These are phyloP conservation scores for Exophiala sp. DNA, from an alignment of 2,329 filamentous ascomycete genomes.

Conservation along the genomic window DNA sequence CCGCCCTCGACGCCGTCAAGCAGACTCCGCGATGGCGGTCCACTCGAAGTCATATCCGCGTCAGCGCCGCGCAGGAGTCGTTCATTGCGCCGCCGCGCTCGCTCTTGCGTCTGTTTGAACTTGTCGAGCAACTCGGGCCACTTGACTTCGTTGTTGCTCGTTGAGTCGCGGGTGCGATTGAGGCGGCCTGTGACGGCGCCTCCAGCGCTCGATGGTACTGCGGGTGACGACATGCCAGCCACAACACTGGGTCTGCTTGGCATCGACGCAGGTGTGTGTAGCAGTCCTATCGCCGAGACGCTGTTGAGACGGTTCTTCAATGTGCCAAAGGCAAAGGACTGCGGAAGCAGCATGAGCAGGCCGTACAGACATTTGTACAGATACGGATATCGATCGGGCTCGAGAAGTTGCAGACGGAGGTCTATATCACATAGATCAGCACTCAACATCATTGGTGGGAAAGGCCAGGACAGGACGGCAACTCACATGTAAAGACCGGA, in stretches of 20 bases:
- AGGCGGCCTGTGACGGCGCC: slow-evolving; percentile 15
- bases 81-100: slow-evolving; percentile 53
- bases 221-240: slow-evolving; percentile 16
- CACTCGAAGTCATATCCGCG: slow-evolving; percentile 9
- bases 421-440: slow-evolving; percentile 51
- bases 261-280: slow-evolving; percentile 67
- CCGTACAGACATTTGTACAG: slow-evolving; percentile 98
- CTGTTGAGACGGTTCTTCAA: slow-evolving; percentile 95
- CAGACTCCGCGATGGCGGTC: background rate
- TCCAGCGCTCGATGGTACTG: slow-evolving; percentile 2
- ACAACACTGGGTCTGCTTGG: slow-evolving; percentile 25
- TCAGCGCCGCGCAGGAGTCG: slow-evolving; percentile 22
- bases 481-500: slow-evolving; percentile 91
- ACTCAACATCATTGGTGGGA: slow-evolving; percentile 20
- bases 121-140: slow-evolving; percentile 95
- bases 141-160: slow-evolving; percentile 57
- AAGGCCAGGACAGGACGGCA: background rate
- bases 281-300: slow-evolving; percentile 92
- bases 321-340: slow-evolving; percentile 94
- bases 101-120: slow-evolving; percentile 87
- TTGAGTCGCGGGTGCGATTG: slow-evolving; percentile 18
- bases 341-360: slow-evolving; percentile 94
- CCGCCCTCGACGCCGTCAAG: slow-evolving; percentile 8
- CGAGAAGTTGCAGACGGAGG: slow-evolving; percentile 86
- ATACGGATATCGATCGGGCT: slow-evolving; percentile 91